Evolutionary conservation across 2,329 filamentous ascomycete species (phyloP), one percentile per base, ranked within the genome.

Genomic region (Paraphaeosphaeria minitans): DNA sequence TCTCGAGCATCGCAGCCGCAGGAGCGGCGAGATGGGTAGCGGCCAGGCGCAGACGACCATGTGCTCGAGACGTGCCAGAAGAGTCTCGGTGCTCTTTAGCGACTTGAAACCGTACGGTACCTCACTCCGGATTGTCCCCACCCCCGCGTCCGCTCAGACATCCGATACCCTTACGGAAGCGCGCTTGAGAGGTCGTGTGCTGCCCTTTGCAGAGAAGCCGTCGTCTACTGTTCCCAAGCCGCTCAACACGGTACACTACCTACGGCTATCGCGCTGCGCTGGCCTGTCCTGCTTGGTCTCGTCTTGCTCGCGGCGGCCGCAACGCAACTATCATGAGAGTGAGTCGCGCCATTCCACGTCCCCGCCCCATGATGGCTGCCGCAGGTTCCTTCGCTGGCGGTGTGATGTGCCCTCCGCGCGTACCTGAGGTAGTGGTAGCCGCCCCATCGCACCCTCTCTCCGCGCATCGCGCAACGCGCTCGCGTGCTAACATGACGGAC

Each of bases 261-360:
- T n/a, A n/a, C 57, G 54, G 56, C 60, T 53, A 59, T 48, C 56
- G 56, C 60, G 56, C 37, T 57, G 47, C 57, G 14, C 39, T 39
- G 51, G 55, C 57, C n/a, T 49, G 41, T 13, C 37, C 22, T 22
- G 47, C 14, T 31, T 50, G 22, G 47, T 50, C 47, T 50, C 21
- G 47, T 50, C 29, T 46, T 47, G 43, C n/a, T 31, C 21, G 46
- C 56, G 51, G 64, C 67, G 59, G 62, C 55, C 67, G 57, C 61
- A 62, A 64, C 65, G 64, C 66, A 66, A 65, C 60, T 68, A 72
- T 66, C 68, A 73, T 74, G 72, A 75, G 66, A 67, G 73, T 73
- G 63, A 73, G 74, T 76, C 56, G 59, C 63, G 58, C 58, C 52
- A 55, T 53, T 58, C 51, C 56, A 47, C 50, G 21, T 48, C 53